phyloP scores from a whole-genome alignment of 2,329 filamentous ascomycete species.

The Blastomyces silverae region DNA sequence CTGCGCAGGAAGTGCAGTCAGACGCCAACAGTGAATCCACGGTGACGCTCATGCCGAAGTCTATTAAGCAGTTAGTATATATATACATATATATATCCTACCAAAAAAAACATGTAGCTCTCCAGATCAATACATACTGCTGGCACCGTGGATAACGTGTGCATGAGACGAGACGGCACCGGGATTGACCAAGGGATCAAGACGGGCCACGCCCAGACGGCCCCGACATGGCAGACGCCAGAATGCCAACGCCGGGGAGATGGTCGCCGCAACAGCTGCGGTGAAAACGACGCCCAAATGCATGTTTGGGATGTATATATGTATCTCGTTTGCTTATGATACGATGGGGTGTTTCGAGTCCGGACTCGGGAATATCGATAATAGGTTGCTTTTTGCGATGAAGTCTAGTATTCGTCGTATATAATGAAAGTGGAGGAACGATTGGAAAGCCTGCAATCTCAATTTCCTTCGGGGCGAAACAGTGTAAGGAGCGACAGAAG shows the following conservation, averaged over 20 bases:
- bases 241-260: constrained; percentile 51
- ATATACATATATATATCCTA: neutral
- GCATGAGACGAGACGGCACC: constrained; percentile 57
- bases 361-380: neutral
- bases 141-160: constrained; percentile 69
- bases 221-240: constrained; percentile 85
- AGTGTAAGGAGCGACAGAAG: neutral
- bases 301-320: constrained; percentile 13
- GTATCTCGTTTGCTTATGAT: neutral
- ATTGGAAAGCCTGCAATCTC: constrained; percentile 6
- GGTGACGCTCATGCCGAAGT: constrained; percentile 55
- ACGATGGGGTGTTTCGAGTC: neutral
- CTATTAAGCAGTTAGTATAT: constrained; percentile 40
- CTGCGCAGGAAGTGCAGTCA: constrained; percentile 72
- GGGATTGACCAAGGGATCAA: constrained; percentile 69
- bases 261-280: constrained; percentile 15
- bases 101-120: neutral
- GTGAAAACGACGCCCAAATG: constrained; percentile 14
- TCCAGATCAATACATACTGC: constrained; percentile 52
- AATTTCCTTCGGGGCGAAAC: too few species aligned
- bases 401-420: neutral
- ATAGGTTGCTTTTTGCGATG: neutral
- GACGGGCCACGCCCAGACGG: constrained; percentile 59
- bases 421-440: constrained; percentile 5
- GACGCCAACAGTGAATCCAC: constrained; percentile 53